A percentile compares a stretch with the other conserved stretches of the same genome.
Evolutionary conservation across 305 asterid species (phyloP).

Genomic region (Ilex paraguariensis): DNA sequence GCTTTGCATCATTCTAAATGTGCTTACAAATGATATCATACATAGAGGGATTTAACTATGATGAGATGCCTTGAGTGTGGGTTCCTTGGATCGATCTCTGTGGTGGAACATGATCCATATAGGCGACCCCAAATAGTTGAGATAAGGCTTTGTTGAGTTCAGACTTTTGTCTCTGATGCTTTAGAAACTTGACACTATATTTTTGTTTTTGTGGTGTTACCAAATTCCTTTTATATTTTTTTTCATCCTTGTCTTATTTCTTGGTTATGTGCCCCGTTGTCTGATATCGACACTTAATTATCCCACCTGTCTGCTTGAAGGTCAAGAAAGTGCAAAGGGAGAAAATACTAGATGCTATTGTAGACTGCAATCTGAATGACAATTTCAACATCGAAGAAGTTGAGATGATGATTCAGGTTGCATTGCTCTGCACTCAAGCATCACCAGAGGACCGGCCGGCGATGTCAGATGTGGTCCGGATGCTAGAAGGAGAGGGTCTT

Average conservation of each 20-base stretch:
- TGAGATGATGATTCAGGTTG: slow-evolving; percentile 95
- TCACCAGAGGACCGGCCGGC: slow-evolving; percentile 92
- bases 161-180: too few relatives aligned
- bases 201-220: too few relatives aligned
- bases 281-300: not conserved
- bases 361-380: slow-evolving; percentile 54
- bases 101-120: too few relatives aligned
- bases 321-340: slow-evolving; percentile 79
- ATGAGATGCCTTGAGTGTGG: too few relatives aligned
- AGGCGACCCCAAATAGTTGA: too few relatives aligned
- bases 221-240: too few relatives aligned
- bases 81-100: too few relatives aligned
- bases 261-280: not conserved
- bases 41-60: too few relatives aligned
- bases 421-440: slow-evolving; percentile 72
- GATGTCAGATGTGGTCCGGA: slow-evolving; percentile 84
- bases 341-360: slow-evolving; percentile 60
- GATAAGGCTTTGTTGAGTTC: too few relatives aligned
- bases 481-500: slow-evolving; percentile 95
- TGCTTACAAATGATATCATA: too few relatives aligned
- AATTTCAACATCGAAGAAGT: slow-evolving; percentile 63
- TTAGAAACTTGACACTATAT: too few relatives aligned
- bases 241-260: not conserved
- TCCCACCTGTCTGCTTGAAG: slow-evolving; percentile 22
- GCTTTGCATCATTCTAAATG: too few relatives aligned